phyloP scores from a whole-genome alignment of 352 stramenopile species.

The Pythium oligandrum region DNA sequence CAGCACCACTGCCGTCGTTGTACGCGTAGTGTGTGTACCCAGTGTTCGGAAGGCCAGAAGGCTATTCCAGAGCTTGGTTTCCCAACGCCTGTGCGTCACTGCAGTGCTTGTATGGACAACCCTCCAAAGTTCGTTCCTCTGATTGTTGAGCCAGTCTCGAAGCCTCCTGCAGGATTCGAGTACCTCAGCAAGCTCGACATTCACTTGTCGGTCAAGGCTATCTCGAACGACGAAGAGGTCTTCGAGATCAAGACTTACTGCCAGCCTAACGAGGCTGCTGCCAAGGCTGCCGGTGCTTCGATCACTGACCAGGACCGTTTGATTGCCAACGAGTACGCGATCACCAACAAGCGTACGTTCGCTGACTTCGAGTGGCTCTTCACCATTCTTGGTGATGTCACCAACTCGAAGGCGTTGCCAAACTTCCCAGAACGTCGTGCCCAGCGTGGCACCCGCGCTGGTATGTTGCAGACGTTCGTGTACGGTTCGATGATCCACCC shows the following conservation, averaged over 20 bases:
- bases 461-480: conserved; percentile 68
- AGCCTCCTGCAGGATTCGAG: conserved; percentile 77
- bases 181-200: conserved; percentile 85
- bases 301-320: conserved; percentile 54
- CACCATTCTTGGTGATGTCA: conserved; percentile 62
- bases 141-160: conserved; percentile 69
- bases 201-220: conserved; percentile 49
- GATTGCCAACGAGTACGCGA: conserved; percentile 79
- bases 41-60: conserved; percentile 79
- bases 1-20: conserved; percentile 84
- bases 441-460: conserved; percentile 36
- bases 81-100: conserved; percentile 72
- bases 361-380: conserved; percentile 85
- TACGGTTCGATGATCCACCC: conserved; percentile 80
- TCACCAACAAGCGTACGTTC: conserved; percentile 59
- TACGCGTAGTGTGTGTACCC: conserved; percentile 81
- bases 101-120: conserved; percentile 71
- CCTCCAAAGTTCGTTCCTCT: conserved; percentile 77
- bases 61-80: conserved; percentile 81
- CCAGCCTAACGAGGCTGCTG: conserved; percentile 57
- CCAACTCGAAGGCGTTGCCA: conserved; percentile 77
- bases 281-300: conserved; percentile 44
- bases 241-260: conserved; percentile 81
- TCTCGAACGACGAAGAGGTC: conserved; percentile 38
- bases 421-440: conserved; percentile 75